Percentiles rank a stretch among this genome's conserved stretches.
phyloP scores from a whole-genome alignment of 1,284 basidiomycete genomes.

The Meripilus lineatus region DNA sequence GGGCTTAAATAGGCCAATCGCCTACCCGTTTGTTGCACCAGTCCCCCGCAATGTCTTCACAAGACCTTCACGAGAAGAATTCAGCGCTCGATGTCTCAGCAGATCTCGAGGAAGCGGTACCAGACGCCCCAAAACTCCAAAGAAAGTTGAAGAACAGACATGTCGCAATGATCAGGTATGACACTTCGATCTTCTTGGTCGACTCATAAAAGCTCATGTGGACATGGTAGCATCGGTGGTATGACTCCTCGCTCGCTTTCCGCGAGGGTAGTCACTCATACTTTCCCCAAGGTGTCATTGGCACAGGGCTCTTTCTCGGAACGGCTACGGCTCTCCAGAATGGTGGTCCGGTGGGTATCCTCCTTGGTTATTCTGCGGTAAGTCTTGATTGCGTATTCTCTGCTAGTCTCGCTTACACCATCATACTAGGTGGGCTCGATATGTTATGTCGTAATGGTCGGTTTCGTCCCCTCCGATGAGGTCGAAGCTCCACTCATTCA shows the following conservation, averaged over 20 bases:
- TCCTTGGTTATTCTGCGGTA: slow-evolving; percentile 52
- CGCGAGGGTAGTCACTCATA: too few species aligned
- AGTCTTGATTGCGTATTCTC: neutral
- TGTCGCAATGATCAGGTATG: slow-evolving; percentile 66
- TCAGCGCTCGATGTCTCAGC: too few species aligned
- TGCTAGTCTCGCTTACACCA: neutral
- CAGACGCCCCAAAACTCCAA: too few species aligned
- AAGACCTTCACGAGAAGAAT: too few species aligned
- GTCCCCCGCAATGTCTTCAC: too few species aligned
- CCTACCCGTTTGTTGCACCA: too few species aligned
- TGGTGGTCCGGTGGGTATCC: slow-evolving; percentile 57
- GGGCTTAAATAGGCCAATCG: too few species aligned
- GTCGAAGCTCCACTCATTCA: neutral
- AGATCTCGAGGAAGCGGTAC: too few species aligned
- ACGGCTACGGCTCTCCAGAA: slow-evolving; percentile 48
- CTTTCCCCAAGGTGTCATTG: slow-evolving; percentile 62
- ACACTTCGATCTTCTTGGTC: neutral
- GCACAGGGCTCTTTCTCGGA: slow-evolving; percentile 67
- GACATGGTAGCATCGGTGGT: slow-evolving; percentile 30
- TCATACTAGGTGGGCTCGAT: slow-evolving; percentile 46
- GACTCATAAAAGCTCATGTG: neutral
- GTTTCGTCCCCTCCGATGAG: slow-evolving; percentile 5
- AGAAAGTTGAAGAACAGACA: slow-evolving; percentile 65
- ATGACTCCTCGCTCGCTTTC: slow-evolving; percentile 1
- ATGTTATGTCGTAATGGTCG: slow-evolving; percentile 43